Evolutionary conservation across 2,329 filamentous ascomycete genomes (phyloP), one percentile per base, ranked within the genome.

Genomic region (Colletotrichum lini): DNA sequence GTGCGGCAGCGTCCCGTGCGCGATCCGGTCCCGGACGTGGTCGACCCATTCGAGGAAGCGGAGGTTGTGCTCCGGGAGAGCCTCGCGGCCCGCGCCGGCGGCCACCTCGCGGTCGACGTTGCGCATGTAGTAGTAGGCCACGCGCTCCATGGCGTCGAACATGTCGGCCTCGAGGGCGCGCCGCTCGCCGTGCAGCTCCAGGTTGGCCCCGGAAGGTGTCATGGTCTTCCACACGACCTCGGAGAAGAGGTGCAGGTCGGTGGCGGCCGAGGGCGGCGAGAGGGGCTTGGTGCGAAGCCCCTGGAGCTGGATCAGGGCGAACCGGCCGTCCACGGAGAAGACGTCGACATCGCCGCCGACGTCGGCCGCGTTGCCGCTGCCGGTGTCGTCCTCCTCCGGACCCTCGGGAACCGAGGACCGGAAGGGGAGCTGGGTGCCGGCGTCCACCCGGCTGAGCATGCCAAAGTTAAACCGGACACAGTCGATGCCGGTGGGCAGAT

Each of bases 401-500:
- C 40, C 40, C 40, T 10, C 10, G 8, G 40, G 26, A 21, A 57
- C 30, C 53, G 30, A 57, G 15, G 53, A 30, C 9, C 40, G 16
- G 15, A 57, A 57, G 15, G 26, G 18, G 26, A 40, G 23, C 52
- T 54, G 35, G 16, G 53, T 38, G 30, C 53, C 40, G 40, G 40
- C 40, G 40, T 10, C 40, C 40, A 42, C 40, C 13, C 7, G 40
- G 40, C 40, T 15, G 40, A 42, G 40, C 40, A 42, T 42, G 10
- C 13, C 40, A 42, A 42, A 42, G 40, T 42, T 42, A 12, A 16
- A 23, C 12, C 35, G 15, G 52, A 57, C 15, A 4, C 7, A 16
- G 30, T 13, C 53, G 23, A 81, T 77, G 9, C 45, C 59, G 0
- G 74, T 76, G 4, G 79, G 79, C 6, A 82, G 69, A 50, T 79